Evolutionary conservation across 2,329 filamentous ascomycete genomes (phyloP).

Genomic region (Paracamarosporium sp.): DNA sequence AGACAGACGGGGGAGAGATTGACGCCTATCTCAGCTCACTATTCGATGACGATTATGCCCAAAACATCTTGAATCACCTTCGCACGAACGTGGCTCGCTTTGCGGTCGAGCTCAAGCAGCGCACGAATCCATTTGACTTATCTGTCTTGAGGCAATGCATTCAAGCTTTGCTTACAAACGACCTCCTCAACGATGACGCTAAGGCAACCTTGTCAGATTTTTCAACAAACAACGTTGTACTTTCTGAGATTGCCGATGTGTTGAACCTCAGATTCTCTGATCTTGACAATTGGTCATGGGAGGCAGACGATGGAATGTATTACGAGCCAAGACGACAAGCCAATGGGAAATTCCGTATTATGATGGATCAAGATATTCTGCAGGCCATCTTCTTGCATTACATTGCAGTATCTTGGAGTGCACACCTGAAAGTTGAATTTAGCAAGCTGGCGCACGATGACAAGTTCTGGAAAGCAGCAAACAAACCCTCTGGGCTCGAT

Average conservation of each 20-base stretch:
- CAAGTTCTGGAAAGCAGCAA: constrained; percentile 12
- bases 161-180: constrained; percentile 17
- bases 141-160: constrained; percentile 16
- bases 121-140: constrained; percentile 12
- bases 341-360: constrained; percentile 55
- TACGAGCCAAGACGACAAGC: constrained; percentile 51
- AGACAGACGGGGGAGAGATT: constrained; percentile 24
- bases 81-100: constrained; percentile 5
- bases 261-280: constrained; percentile 53
- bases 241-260: constrained; percentile 53
- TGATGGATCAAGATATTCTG: constrained; percentile 56
- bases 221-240: constrained; percentile 27
- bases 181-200: constrained; percentile 20
- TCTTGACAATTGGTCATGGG: constrained; percentile 53
- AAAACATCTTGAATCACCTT: constrained; percentile 5
- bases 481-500: constrained; percentile 2
- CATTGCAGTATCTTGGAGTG: constrained; percentile 48
- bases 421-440: constrained; percentile 35
- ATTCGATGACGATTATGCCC: constrained; percentile 21
- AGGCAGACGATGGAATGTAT: constrained; percentile 49
- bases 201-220: constrained; percentile 21
- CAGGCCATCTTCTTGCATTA: constrained; percentile 56
- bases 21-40: constrained; percentile 19
- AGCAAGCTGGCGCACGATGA: not conserved
- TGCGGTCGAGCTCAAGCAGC: constrained; percentile 9